These are phyloP conservation scores for Penicillium salamii DNA, from an alignment of 495 filamentous ascomycete species.

Conservation along the genomic window DNA sequence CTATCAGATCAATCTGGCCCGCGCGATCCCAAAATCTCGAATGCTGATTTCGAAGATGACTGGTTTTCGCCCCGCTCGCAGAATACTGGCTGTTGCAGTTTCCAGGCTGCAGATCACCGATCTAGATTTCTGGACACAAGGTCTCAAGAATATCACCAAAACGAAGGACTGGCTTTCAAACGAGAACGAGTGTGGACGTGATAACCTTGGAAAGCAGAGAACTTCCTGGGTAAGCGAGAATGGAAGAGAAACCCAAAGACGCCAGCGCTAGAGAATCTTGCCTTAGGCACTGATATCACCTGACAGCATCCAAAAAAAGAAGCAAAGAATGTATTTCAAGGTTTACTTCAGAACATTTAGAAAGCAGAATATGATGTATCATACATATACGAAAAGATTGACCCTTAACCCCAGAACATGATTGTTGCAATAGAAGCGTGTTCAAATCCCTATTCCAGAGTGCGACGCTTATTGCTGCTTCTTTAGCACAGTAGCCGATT, in stretches of 20 bases:
- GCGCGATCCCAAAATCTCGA: background rate
- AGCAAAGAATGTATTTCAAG: background rate
- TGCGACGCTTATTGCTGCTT: slow-evolving; percentile 59
- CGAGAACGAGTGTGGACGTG: slow-evolving; percentile 9
- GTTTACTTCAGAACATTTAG: slow-evolving; percentile 2
- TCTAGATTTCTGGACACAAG: background rate
- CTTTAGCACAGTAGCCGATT: slow-evolving; percentile 80
- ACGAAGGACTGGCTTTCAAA: slow-evolving; percentile 19
- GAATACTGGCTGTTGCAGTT: background rate
- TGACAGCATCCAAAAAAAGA: slow-evolving; percentile 25
- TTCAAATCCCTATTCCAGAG: slow-evolving; percentile 3
- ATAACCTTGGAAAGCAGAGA: slow-evolving; percentile 1
- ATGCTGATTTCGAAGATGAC: slow-evolving; percentile 1
- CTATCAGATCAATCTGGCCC: background rate
- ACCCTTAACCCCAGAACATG: slow-evolving; percentile 10
- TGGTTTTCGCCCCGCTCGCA: background rate
- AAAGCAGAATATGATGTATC: slow-evolving; percentile 16
- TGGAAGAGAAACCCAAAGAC: slow-evolving; percentile 15
- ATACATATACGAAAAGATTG: slow-evolving; percentile 20
- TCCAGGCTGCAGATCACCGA: background rate
- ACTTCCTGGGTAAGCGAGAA: slow-evolving; percentile 17
- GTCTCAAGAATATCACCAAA: slow-evolving; percentile 6
- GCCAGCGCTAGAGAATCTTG: slow-evolving; percentile 16
- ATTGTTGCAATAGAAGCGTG: slow-evolving; percentile 11
- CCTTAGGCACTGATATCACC: slow-evolving; percentile 18